Conservation (phyloP, 768 basidiomycete genomes). For the Multifurca ochricompacta region DNA sequence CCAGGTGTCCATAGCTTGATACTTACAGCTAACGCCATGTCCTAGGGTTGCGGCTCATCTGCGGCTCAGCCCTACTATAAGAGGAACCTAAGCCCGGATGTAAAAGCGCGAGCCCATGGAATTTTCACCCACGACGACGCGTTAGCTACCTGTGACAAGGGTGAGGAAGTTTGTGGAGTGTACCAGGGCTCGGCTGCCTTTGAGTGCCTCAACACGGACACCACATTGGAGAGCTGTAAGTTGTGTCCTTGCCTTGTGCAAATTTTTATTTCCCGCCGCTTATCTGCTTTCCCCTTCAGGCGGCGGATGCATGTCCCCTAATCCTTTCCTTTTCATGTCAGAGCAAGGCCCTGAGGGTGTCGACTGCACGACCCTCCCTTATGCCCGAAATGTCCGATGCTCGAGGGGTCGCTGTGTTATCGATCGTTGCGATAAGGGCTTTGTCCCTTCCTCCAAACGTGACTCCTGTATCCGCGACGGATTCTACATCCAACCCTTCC, state of each 20-base stretch:
- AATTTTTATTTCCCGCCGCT: not conserved
- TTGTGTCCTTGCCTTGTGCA: slow-evolving; percentile 8
- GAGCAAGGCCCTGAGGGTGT: slow-evolving; percentile 1
- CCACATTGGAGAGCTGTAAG: slow-evolving; percentile 36
- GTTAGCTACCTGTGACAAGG: slow-evolving; percentile 24
- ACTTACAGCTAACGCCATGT: not conserved
- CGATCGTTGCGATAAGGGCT: not conserved
- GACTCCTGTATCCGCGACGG: not conserved
- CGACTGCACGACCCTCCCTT: slow-evolving; percentile 19
- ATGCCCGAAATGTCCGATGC: slow-evolving; percentile 15
- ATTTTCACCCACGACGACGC: slow-evolving; percentile 30
- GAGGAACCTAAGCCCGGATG: slow-evolving; percentile 5
- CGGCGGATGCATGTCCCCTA: slow-evolving; percentile 35
- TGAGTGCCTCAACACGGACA: slow-evolving; percentile 34
- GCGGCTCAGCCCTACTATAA: slow-evolving; percentile 25
- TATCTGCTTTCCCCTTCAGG: slow-evolving; percentile 22
- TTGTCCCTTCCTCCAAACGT: not conserved
- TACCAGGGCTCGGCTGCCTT: slow-evolving; percentile 28
- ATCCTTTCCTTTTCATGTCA: slow-evolving; percentile 24
- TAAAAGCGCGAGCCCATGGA: slow-evolving; percentile 6
- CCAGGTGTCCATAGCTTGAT: not conserved
- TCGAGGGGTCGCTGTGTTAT: slow-evolving; percentile 8
- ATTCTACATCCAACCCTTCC: not conserved
- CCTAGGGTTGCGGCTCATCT: slow-evolving; percentile 36
- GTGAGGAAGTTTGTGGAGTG: slow-evolving; percentile 35